These are phyloP conservation scores for Grosmannia clavigera DNA, from an alignment of 2,329 filamentous ascomycete genomes.

Conservation along the genomic window DNA sequence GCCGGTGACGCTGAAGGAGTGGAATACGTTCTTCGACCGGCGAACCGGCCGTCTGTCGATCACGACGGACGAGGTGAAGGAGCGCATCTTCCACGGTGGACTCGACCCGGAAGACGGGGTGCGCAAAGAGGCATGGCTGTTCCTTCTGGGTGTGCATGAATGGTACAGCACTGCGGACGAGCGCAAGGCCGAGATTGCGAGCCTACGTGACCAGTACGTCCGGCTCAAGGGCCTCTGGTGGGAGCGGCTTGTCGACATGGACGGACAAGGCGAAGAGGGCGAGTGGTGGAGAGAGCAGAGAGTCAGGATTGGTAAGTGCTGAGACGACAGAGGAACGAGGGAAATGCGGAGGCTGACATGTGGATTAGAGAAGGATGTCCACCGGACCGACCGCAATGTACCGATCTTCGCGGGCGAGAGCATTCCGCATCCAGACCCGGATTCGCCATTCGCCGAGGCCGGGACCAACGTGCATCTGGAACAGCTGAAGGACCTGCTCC, in stretches of 20 bases:
- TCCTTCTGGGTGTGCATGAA: slow-evolving; percentile 78
- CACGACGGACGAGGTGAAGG: slow-evolving; percentile 87
- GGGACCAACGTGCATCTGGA: slow-evolving; percentile 97
- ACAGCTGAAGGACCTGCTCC: slow-evolving; percentile 97
- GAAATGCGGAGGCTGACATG: slow-evolving; percentile 64
- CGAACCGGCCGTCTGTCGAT: slow-evolving; percentile 61
- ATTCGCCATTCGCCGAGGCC: slow-evolving; percentile 82
- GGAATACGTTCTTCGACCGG: slow-evolving; percentile 79
- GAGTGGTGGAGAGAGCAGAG: slow-evolving; percentile 98
- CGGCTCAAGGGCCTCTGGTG: slow-evolving; percentile 92
- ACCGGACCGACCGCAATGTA: slow-evolving; percentile 87
- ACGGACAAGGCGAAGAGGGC: slow-evolving; percentile 65
- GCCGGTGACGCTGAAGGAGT: slow-evolving; percentile 70
- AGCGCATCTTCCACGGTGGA: slow-evolving; percentile 92
- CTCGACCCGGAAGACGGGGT: slow-evolving; percentile 82
- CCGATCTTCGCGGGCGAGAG: slow-evolving; percentile 95
- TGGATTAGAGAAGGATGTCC: slow-evolving; percentile 84
- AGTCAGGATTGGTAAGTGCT: slow-evolving; percentile 69
- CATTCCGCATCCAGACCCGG: slow-evolving; percentile 89
- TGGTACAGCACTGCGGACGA: slow-evolving; percentile 89
- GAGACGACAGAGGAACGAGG: slow-evolving; percentile 53
- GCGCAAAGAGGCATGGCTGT: slow-evolving; percentile 93
- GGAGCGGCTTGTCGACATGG: slow-evolving; percentile 78
- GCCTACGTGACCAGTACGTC: slow-evolving; percentile 83
- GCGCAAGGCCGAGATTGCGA: slow-evolving; percentile 69